Evolutionary conservation across 2,329 filamentous ascomycete species (phyloP), one percentile per base, ranked within the genome.

Genomic region (Venturiaceae sp.): DNA sequence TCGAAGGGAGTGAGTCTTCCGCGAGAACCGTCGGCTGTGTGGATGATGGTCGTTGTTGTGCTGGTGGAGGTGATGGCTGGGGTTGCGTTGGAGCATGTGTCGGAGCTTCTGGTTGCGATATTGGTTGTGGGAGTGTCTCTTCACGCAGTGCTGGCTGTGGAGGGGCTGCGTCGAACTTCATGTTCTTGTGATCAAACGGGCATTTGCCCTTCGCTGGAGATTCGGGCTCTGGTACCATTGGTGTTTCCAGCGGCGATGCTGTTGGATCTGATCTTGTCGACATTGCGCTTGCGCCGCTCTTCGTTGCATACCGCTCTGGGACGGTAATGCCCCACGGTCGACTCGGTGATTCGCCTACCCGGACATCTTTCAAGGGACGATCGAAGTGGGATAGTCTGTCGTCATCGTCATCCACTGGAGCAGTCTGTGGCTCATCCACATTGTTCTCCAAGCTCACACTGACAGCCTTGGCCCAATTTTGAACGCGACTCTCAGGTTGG

Each of bases 341-440:
- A 70, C 88, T 95, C 5, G 92, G 92, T 14, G 90, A 95, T 72
- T 97, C 92, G 46, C 92, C 92, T 23, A 97, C 85, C n/a, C 92
- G 82, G 9, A 97, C 83, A 65, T 96, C 92, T 68, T 92, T 90
- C 56, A 97, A 72, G 0, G 88, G 85, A 47, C 92, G 83, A 64
- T 95, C 90, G 68, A 96, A 96, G 66, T 86, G 88, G 59, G 85
- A 80, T 62, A 84, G 79, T 59, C 90, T 81, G 47, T 85, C 80
- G 30, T 84, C 81, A 2, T 82, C 80, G 2, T 81, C 78, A 13
- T 77, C 75, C 9, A 69, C 68, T 72, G 64, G 63, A 23, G 64
- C 74, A 30, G 72, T 68, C 16, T 74, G 66, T 33, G 64, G 72
- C 32, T 70, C 73, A 23, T 70, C 67, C 16, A 74, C 74, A 23